A percentile compares a stretch with the other conserved stretches of the same genome.
phyloP scores from a whole-genome alignment of 345 rosid genomes.

The Raphanus raphanistrum region DNA sequence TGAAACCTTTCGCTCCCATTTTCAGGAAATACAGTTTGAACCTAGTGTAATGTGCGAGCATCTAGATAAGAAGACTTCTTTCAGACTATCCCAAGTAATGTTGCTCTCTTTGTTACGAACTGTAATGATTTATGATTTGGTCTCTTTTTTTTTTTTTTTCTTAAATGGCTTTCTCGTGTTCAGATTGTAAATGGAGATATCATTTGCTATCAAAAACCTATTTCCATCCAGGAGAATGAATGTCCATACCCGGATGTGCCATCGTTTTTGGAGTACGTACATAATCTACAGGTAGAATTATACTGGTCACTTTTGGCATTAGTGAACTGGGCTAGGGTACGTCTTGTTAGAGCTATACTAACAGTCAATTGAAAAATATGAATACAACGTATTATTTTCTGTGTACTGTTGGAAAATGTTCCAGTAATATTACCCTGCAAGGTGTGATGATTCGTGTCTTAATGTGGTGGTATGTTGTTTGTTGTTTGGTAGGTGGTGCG shows the following conservation, averaged over 20 bases:
- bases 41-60: slow-evolving; percentile 92
- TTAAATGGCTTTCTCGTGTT: slow-evolving; percentile 15
- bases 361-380: background rate
- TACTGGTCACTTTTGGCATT: slow-evolving; percentile 7
- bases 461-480: slow-evolving; percentile 19
- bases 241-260: slow-evolving; percentile 75
- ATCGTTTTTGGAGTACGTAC: slow-evolving; percentile 87
- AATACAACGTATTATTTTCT: background rate
- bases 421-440: background rate
- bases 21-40: slow-evolving; percentile 92
- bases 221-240: slow-evolving; percentile 56
- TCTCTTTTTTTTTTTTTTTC: background rate
- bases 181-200: slow-evolving; percentile 98
- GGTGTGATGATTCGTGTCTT: slow-evolving; percentile 11
- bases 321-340: slow-evolving; percentile 3
- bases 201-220: slow-evolving; percentile 85
- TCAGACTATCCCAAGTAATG: slow-evolving; percentile 72
- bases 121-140: slow-evolving; percentile 9
- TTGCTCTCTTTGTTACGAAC: slow-evolving; percentile 10
- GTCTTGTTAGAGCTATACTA: slow-evolving; percentile 10
- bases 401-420: slow-evolving; percentile 3
- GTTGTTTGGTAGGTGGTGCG: slow-evolving; percentile 59
- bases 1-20: slow-evolving; percentile 4
- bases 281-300: slow-evolving; percentile 79
- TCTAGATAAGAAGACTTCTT: slow-evolving; percentile 71